phyloP scores from a whole-genome alignment of 495 filamentous ascomycete species.

The Pyrenula aspistea region DNA sequence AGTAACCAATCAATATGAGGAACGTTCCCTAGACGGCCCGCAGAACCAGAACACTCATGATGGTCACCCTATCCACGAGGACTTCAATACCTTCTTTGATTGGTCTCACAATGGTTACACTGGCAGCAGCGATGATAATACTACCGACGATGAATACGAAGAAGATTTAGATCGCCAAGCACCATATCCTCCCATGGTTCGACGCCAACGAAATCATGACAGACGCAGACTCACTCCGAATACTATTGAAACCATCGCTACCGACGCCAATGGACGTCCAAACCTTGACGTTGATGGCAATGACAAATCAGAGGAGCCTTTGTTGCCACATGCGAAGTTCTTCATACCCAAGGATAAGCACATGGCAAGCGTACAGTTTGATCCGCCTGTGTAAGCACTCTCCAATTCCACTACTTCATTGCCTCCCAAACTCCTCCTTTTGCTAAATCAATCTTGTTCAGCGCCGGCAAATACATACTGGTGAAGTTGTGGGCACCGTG shows the following conservation, averaged over 20 bases:
- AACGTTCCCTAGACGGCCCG: slow-evolving; percentile 17
- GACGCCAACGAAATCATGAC: slow-evolving; percentile 10
- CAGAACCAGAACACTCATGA: slow-evolving; percentile 20
- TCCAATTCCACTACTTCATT: background rate
- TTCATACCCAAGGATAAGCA: slow-evolving; percentile 69
- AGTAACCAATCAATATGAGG: slow-evolving; percentile 38
- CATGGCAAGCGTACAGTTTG: slow-evolving; percentile 78
- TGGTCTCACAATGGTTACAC: background rate
- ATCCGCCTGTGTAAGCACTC: slow-evolving; percentile 66
- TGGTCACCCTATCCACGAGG: slow-evolving; percentile 36
- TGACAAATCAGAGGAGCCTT: slow-evolving; percentile 37
- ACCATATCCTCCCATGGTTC: background rate
- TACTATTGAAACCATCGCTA: slow-evolving; percentile 10
- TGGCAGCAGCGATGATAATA: slow-evolving; percentile 30
- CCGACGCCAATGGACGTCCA: background rate
- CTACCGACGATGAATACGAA: slow-evolving; percentile 13
- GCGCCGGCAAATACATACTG: slow-evolving; percentile 62
- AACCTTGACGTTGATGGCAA: slow-evolving; percentile 3
- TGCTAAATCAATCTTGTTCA: slow-evolving; percentile 9
- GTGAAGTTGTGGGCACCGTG: slow-evolving; percentile 78
- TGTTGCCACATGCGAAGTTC: slow-evolving; percentile 65
- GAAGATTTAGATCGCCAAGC: slow-evolving; percentile 4
- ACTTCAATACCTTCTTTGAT: slow-evolving; percentile 7
- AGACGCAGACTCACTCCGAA: slow-evolving; percentile 17
- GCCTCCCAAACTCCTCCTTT: background rate